Evolutionary conservation across 1,284 basidiomycete species (phyloP).

Genomic region (Puccinia sorghi): DNA sequence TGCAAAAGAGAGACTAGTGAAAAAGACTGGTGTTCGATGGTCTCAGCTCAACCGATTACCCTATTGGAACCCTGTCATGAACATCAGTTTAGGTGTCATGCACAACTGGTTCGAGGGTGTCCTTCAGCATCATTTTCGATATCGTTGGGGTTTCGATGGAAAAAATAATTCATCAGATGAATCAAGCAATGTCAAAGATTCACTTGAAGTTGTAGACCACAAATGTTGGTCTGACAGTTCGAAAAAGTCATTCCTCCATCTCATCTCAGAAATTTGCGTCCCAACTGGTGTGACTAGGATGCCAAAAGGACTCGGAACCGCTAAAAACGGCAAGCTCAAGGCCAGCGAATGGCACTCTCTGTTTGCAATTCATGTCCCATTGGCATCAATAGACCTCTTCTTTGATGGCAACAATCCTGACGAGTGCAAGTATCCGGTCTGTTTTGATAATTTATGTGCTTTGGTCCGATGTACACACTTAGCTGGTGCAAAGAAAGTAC

Average conservation of each 20-base stretch:
- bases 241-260: background rate
- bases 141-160: background rate
- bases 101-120: conserved; percentile 3
- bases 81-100: background rate
- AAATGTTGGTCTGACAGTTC: background rate
- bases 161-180: background rate
- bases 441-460: conserved; percentile 30
- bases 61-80: background rate
- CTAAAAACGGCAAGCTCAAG: conserved; percentile 28
- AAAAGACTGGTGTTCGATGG: conserved; percentile 1
- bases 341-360: conserved; percentile 18
- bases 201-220: too few relatives aligned
- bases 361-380: conserved; percentile 31
- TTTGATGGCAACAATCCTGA: background rate
- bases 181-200: too few relatives aligned
- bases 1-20: background rate
- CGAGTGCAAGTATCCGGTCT: background rate
- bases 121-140: background rate
- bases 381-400: conserved; percentile 32
- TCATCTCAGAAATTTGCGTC: background rate
- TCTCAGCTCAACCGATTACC: background rate
- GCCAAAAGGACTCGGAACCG: conserved; percentile 6
- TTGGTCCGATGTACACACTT: conserved; percentile 46
- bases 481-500: background rate
- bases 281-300: background rate